phyloP scores from a whole-genome alignment of 2,329 filamentous ascomycete genomes.

The Paraphaeosphaeria minitans region DNA sequence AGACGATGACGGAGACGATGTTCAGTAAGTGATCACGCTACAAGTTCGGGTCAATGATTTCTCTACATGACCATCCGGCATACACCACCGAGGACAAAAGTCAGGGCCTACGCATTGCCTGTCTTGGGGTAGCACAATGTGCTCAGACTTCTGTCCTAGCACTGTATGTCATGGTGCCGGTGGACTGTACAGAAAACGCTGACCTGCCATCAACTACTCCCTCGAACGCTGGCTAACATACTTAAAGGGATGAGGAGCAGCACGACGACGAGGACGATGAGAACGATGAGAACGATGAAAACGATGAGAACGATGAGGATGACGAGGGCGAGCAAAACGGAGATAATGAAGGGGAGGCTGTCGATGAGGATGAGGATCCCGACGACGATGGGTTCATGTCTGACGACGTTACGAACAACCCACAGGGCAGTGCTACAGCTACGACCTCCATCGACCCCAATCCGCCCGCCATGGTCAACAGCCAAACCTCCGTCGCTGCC shows the following conservation, averaged over 20 bases:
- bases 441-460: background rate
- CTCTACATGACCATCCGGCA: background rate
- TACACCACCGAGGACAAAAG: background rate
- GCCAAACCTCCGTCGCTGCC: background rate
- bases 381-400: background rate
- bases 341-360: slow-evolving; percentile 4
- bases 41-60: background rate
- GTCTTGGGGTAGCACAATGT: no score
- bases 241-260: slow-evolving; percentile 1
- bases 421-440: background rate
- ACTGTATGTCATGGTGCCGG: background rate
- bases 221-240: background rate
- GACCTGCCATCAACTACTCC: background rate
- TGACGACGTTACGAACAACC: background rate
- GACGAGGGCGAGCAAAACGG: slow-evolving; percentile 8
- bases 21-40: background rate
- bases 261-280: slow-evolving; percentile 11
- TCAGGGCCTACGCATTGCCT: no score
- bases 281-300: slow-evolving; percentile 9
- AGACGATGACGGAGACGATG: slow-evolving; percentile 14
- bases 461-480: background rate
- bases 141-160: no score
- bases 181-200: background rate
- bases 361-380: slow-evolving; percentile 3
- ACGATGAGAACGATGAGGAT: slow-evolving; percentile 5